A percentile compares a stretch with the other conserved stretches of the same genome.
These are phyloP conservation scores for Myriosclerotinia scirpicola DNA, from an alignment of 2,329 filamentous ascomycete genomes.

Conservation along the genomic window DNA sequence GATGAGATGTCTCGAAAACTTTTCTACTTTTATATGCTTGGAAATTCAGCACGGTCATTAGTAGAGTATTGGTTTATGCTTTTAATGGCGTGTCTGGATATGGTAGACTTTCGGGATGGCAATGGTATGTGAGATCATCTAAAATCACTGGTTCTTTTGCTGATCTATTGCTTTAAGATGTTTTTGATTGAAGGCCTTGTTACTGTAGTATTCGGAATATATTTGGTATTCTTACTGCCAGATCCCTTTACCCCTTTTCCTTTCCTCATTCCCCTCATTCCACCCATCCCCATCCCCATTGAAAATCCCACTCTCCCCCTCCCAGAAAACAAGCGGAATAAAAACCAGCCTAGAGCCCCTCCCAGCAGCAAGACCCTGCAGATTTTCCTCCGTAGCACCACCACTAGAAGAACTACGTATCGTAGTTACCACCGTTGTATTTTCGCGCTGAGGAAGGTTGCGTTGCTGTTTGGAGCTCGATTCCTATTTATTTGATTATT, in stretches of 20 bases:
- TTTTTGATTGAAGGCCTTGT: not conserved
- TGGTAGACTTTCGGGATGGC: not conserved
- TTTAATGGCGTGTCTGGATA: not conserved
- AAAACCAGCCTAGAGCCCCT: not conserved
- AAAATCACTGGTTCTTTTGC: not conserved
- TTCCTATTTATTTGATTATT: conserved; percentile 27
- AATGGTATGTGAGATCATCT: not conserved
- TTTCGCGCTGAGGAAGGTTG: conserved; percentile 42
- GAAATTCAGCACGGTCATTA: not conserved
- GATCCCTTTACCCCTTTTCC: too few species aligned
- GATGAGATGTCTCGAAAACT: not conserved
- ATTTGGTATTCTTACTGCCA: not conserved
- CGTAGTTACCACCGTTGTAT: conserved; percentile 45
- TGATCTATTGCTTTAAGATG: not conserved
- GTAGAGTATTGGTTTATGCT: not conserved
- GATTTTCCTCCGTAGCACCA: too few species aligned
- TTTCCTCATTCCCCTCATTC: too few species aligned
- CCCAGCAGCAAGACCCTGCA: not conserved
- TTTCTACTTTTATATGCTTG: not conserved
- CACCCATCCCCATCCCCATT: too few species aligned
- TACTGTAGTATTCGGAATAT: not conserved
- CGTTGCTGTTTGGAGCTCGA: conserved; percentile 41
- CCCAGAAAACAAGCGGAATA: too few species aligned
- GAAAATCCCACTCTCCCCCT: too few species aligned
- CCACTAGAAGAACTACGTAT: conserved; percentile 38